A percentile compares a stretch with the other conserved stretches of the same genome.
These are phyloP conservation scores for Crucihimalaya himalaica DNA, from an alignment of 345 rosid species.

Conservation along the genomic window DNA sequence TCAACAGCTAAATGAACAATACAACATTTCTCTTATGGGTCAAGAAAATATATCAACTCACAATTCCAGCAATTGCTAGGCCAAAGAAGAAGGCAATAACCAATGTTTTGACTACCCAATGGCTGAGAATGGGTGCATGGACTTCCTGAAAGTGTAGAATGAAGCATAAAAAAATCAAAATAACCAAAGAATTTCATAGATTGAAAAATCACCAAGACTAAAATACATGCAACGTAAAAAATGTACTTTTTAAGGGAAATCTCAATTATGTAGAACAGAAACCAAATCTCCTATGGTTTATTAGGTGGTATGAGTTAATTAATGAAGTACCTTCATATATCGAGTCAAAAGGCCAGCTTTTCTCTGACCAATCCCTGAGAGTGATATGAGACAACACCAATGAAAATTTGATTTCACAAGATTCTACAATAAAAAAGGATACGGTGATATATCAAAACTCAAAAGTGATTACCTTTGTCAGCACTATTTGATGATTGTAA, in stretches of 20 bases:
- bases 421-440: slow-evolving; percentile 17
- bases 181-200: slow-evolving; percentile 11
- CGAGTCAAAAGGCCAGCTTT: slow-evolving; percentile 79
- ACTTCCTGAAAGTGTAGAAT: slow-evolving; percentile 56
- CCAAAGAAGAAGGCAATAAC: slow-evolving; percentile 80
- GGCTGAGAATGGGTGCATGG: slow-evolving; percentile 79
- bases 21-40: not conserved
- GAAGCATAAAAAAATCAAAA: slow-evolving; percentile 4
- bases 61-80: slow-evolving; percentile 75
- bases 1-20: not conserved
- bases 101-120: slow-evolving; percentile 77
- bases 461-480: slow-evolving; percentile 59
- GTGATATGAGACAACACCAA: slow-evolving; percentile 39
- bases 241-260: not conserved
- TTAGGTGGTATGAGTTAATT: not conserved
- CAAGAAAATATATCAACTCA: slow-evolving; percentile 51
- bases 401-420: slow-evolving; percentile 1
- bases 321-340: slow-evolving; percentile 78
- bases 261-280: not conserved
- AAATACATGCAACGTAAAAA: not conserved
- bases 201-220: not conserved
- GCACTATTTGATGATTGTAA: slow-evolving; percentile 54
- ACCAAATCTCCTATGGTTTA: not conserved
- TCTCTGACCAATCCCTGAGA: slow-evolving; percentile 60
- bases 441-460: not conserved